These are phyloP conservation scores for Aspergillus neotritici DNA, from an alignment of 2,329 filamentous ascomycete genomes.

Conservation along the genomic window DNA sequence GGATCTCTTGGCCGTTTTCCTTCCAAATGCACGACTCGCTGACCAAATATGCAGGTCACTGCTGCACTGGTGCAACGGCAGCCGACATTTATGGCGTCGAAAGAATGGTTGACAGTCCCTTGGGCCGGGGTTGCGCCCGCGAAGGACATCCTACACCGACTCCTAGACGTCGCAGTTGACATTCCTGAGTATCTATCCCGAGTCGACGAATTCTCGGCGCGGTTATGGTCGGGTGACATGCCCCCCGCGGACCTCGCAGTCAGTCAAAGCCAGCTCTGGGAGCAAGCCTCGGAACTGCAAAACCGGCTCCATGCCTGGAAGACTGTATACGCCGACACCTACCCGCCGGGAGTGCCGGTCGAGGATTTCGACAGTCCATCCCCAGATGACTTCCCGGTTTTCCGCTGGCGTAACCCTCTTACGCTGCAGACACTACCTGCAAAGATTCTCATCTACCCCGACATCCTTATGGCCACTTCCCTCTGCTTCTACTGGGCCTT, in stretches of 20 bases:
- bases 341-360: constrained; percentile 9
- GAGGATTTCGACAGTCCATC: constrained; percentile 11
- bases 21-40: background rate
- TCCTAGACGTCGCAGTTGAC: constrained; percentile 22
- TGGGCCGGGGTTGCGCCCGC: constrained; percentile 14
- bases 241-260: constrained; percentile 10
- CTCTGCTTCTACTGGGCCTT: constrained; percentile 24
- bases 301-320: constrained; percentile 19
- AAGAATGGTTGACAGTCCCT: constrained; percentile 23
- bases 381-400: constrained; percentile 14
- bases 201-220: constrained; percentile 15
- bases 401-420: constrained; percentile 17
- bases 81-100: constrained; percentile 19
- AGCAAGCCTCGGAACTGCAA: constrained; percentile 16
- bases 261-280: constrained; percentile 15
- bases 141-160: constrained; percentile 22
- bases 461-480: constrained; percentile 19
- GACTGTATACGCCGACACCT: constrained; percentile 11
- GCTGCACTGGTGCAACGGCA: constrained; percentile 19
- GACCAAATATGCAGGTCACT: constrained; percentile 15
- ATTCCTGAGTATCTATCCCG: constrained; percentile 20
- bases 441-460: constrained; percentile 18
- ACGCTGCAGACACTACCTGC: constrained; percentile 15
- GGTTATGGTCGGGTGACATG: constrained; percentile 1
- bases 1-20: background rate